Percentiles rank a stretch among this genome's conserved stretches.
Conservation (phyloP, 352 stramenopile genomes). For the Phytophthora sp. region DNA sequence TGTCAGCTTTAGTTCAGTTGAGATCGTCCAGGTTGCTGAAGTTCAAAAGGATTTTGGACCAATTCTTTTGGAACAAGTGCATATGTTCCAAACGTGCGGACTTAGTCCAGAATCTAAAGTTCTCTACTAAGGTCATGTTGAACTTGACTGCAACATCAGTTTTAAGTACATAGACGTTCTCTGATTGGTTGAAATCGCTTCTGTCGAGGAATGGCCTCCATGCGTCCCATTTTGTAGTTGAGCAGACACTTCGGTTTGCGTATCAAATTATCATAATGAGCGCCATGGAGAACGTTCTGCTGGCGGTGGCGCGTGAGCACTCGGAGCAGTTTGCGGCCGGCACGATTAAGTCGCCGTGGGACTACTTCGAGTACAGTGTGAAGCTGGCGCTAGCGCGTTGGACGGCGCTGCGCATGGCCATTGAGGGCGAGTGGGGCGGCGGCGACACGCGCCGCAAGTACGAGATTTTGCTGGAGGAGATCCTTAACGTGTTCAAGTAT, state of each 20-base stretch:
- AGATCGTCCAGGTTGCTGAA: no score
- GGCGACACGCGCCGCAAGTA: slow-evolving; percentile 84
- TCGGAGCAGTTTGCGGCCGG: slow-evolving; percentile 53
- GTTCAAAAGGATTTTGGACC: no score
- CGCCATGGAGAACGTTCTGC: slow-evolving; percentile 55
- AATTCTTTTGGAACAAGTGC: no score
- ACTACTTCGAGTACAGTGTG: slow-evolving; percentile 85
- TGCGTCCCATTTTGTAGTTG: not conserved
- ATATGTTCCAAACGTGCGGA: no score
- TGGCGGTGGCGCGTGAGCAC: slow-evolving; percentile 61
- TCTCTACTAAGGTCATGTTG: no score
- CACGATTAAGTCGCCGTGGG: slow-evolving; percentile 78
- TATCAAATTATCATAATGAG: slow-evolving; percentile 34
- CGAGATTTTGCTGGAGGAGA: slow-evolving; percentile 80
- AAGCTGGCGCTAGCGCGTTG: slow-evolving; percentile 80
- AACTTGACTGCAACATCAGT: slow-evolving; percentile 18
- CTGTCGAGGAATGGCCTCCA: slow-evolving; percentile 30
- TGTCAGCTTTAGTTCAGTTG: no score
- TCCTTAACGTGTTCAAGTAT: slow-evolving; percentile 84
- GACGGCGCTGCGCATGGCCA: slow-evolving; percentile 85
- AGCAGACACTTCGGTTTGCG: not conserved
- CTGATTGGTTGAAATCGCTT: no score
- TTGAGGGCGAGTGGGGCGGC: slow-evolving; percentile 85
- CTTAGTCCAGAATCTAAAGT: no score
- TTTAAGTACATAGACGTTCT: no score